Conservation (phyloP, 1,139 yeast species). For the Blastobotrys malaysiensis region DNA sequence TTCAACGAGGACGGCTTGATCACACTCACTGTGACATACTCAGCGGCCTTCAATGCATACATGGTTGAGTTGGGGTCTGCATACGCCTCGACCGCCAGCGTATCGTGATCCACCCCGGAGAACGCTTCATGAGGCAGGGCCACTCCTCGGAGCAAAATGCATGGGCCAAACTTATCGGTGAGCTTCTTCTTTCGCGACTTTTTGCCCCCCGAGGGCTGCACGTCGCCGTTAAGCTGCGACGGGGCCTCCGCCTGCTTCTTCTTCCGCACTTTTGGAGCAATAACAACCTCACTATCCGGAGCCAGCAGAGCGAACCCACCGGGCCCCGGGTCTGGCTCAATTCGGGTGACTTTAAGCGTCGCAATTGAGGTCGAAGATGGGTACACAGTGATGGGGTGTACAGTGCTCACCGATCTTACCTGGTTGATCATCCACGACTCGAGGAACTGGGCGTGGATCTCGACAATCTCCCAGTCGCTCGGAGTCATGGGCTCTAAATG, state of each 20-base stretch:
- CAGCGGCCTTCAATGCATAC: conserved; percentile 35
- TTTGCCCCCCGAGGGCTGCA: conserved; percentile 8
- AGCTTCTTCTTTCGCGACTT: conserved; percentile 9
- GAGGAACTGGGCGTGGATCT: conserved; percentile 69
- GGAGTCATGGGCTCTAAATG: conserved; percentile 71
- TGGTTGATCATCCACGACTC: conserved; percentile 75
- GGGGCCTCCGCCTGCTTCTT: conserved; percentile 18
- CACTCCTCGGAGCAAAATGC: conserved; percentile 49
- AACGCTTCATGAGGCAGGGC: conserved; percentile 45
- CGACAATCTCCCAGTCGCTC: conserved; percentile 90
- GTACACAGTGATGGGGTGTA: conserved; percentile 62
- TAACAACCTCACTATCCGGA: conserved; percentile 71
- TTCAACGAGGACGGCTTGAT: conserved; percentile 30
- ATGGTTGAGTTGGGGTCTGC: conserved; percentile 39
- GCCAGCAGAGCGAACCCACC: conserved; percentile 51
- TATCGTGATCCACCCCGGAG: conserved; percentile 5
- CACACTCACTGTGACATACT: conserved; percentile 55
- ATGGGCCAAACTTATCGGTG: conserved; percentile 28
- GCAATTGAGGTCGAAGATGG: conserved; percentile 66
- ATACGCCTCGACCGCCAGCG: conserved; percentile 39
- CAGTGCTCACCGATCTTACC: conserved; percentile 64
- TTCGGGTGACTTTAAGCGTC: conserved; percentile 54
- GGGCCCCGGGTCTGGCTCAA: conserved; percentile 42
- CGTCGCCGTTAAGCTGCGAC: background rate
- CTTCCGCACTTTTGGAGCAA: conserved; percentile 68